Base-by-base conservation (phyloP, 208 protist species). In the Porcisia deanei region DNA sequence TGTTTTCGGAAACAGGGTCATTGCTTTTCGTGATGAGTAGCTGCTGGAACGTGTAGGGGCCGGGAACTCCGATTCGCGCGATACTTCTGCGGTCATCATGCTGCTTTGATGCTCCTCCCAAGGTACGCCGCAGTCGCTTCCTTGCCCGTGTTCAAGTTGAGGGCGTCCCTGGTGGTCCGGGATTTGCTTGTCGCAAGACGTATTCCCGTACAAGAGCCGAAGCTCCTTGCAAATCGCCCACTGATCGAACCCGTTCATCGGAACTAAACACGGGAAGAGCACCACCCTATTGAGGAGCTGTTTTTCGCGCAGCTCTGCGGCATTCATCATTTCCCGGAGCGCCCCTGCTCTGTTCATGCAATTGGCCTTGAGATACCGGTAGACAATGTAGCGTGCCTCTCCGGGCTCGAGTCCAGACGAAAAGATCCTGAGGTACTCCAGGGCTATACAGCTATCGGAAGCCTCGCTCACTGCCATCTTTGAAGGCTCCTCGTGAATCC, bases 181-280 rank as follows among this genome's bases (percentile, higher is more conserved):
- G 55, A 64, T 70, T 59, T 59, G 69, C 69, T 72, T 77, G 49
- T 54, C 58, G 6, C 68, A 73, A 3, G 79, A 58, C 3, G 75
- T 57, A 69, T 76, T 79, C 55, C 61, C 61, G 14, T 79, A 80
- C 0, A 85, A 85, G 3, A 91, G 76, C 0, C 81, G 43, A 8
- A 94, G 61, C 54, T 80, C 52, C 25, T 73, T 43, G 67, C 90
- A 91, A n/a, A 95, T 73, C n/a, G 69, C 52, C 1, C 73, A 54
- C 55, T 88, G 75, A 53, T 87, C 75, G 66, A 88, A 95, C 1
- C 91, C 91, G 37, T 73, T 77, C 10, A 89, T 77, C 3, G 85
- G 86, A 67, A 95, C 85, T 18, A 92, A 72, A 20, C 79, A 85
- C 0, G 88, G 79, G 57, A 92, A 93, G 60, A 91, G 80, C 18